These are phyloP conservation scores for Wickerhamiella domercqiae DNA, from an alignment of 805 yeast species.

Conservation along the genomic window DNA sequence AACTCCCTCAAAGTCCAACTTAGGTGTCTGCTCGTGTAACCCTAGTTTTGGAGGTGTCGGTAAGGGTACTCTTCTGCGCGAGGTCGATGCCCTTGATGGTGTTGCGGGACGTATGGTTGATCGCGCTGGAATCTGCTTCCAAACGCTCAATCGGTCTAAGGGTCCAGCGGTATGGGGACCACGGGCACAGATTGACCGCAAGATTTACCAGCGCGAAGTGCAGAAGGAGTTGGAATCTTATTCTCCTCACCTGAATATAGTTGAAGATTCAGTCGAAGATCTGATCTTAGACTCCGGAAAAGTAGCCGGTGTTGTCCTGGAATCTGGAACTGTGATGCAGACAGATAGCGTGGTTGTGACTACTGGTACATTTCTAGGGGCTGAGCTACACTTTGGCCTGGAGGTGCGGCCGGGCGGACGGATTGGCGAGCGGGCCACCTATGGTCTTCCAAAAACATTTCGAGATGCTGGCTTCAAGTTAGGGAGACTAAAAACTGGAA, in stretches of 20 bases:
- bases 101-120: constrained; percentile 78
- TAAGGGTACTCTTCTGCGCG: constrained; percentile 81
- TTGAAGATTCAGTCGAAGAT: constrained; percentile 74
- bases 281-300: constrained; percentile 38
- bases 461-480: constrained; percentile 60
- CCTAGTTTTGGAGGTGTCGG: constrained; percentile 99
- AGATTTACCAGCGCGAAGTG: constrained; percentile 66
- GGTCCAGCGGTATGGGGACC: constrained; percentile 99
- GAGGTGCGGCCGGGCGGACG: constrained; percentile 77
- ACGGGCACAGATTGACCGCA: constrained; percentile 86
- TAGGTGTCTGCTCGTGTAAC: constrained; percentile 93
- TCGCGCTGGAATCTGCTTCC: constrained; percentile 82
- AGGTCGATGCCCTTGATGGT: constrained; percentile 94
- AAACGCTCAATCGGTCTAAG: constrained; percentile 65
- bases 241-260: constrained; percentile 42
- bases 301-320: constrained; percentile 59
- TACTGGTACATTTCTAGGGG: constrained; percentile 90
- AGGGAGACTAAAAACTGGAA: constrained; percentile 91
- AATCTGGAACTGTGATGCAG: constrained; percentile 44
- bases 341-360: constrained; percentile 68
- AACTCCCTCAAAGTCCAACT: constrained; percentile 58
- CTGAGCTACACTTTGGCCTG: constrained; percentile 85
- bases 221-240: constrained; percentile 40
- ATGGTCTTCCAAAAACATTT: constrained; percentile 72
- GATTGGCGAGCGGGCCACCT: constrained; percentile 82